Evolutionary conservation across 2,329 filamentous ascomycete species (phyloP), one percentile per base, ranked within the genome.

Genomic region (Pyrenochaeta sp.): DNA sequence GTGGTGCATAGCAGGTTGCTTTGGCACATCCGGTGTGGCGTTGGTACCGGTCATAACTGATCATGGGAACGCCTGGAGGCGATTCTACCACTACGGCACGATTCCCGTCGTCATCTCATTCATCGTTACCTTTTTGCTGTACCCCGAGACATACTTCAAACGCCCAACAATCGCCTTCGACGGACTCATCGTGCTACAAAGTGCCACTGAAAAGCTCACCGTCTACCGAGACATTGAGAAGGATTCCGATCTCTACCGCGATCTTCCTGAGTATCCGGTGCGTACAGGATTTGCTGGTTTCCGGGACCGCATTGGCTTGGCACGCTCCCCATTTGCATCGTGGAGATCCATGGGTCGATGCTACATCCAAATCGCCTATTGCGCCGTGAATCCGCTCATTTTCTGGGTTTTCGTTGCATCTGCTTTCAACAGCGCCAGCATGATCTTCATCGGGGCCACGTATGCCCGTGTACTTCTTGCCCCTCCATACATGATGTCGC

Each of bases 91-190:
- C 14, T 46, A 44, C 11, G 71, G 66, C 69, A 41, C 58, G 1
- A 51, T 62, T 5, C 60, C 63, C 2, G 48, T 59, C 6, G 21
- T 50, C 1, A 21, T 65, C 3, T 43, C 68, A 0, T 49, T 72
- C 14, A 2, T 71, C 1, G 40, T 69, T 2, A 55, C 59, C 1
- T 62, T 70, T 20, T 47, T 70, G 15, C 60, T 68, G 9, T 66
- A 59, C 15, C 70, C 71, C 0, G 73, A 75, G 32, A 74, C 70
- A 1, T 74, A 71, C 48, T 76, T 74, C 56, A 61, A 71, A 36
- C 65, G 73, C 1, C 73, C 73, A 0, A 67, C 67, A 0, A 63
- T 76, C 7, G 72, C 73, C 5, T 74, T 73, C 27, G 66, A 75
- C 44, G 73, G 73, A 2, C 68, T 69, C 15, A 70, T 74, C 4